Evolutionary conservation across 2,329 filamentous ascomycete species (phyloP).

Genomic region (Cladophialophora yegresii): DNA sequence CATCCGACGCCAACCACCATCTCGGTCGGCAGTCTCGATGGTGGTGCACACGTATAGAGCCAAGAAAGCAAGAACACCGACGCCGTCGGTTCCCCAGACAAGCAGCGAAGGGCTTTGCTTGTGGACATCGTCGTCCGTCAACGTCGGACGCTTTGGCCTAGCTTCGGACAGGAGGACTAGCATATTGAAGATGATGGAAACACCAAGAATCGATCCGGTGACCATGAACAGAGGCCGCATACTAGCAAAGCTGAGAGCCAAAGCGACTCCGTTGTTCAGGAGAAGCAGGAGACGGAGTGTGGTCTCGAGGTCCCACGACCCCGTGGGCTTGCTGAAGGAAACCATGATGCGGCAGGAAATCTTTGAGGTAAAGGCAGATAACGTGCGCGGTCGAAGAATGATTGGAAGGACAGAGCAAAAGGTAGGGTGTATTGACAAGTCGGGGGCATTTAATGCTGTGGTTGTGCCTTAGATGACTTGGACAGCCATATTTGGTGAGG

Average conservation of each 20-base stretch:
- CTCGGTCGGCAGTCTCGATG: neutral
- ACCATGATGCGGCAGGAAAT: conserved; percentile 8
- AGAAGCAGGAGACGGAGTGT: conserved; percentile 14
- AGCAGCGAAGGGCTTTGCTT: conserved; percentile 13
- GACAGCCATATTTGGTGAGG: neutral
- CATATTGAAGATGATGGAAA: conserved; percentile 23
- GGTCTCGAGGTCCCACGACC: conserved; percentile 2
- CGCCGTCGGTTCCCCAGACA: conserved; percentile 11
- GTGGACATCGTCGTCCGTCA: conserved; percentile 2
- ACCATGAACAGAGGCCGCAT: conserved; percentile 16
- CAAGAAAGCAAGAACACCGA: conserved; percentile 21
- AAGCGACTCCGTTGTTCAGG: conserved; percentile 20
- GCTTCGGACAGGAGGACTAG: conserved; percentile 1
- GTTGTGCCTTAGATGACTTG: conserved; percentile 4
- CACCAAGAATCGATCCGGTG: conserved; percentile 14
- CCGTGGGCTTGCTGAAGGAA: neutral
- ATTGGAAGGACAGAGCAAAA: neutral
- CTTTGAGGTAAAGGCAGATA: neutral
- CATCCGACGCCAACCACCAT: neutral
- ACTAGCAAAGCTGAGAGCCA: conserved; percentile 22
- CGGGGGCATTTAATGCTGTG: neutral
- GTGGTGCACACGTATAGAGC: conserved; percentile 21
- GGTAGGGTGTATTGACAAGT: neutral
- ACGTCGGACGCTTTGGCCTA: neutral
- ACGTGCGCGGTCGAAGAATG: neutral